Evolutionary conservation across 2,329 filamentous ascomycete genomes (phyloP), one percentile per base, ranked within the genome.

Genomic region (Chlorencoelia australis): DNA sequence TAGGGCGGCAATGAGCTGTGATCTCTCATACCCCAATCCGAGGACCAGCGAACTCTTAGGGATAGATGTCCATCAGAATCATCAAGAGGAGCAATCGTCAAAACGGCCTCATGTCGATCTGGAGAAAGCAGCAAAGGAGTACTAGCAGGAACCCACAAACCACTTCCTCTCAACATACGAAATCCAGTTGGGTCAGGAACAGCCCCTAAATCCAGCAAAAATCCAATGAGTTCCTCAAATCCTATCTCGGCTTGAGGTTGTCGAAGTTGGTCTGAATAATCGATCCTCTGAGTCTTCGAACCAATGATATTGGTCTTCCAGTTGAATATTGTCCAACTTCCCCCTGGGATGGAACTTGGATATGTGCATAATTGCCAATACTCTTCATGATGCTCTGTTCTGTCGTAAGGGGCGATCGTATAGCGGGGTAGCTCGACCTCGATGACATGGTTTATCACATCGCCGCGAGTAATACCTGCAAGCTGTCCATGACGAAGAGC

Each of bases 401-500:
- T 64, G 44, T 78, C 70, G 48, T 71, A 62, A 0, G 75, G 76
- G 37, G 69, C 73, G 31, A 79, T 74, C 4, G 73, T 75, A 48
- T 75, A 78, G 1, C 75, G 68, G 4, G 75, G 75, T 24, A 80
- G 61, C 48, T 81, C 75, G 22, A 80, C 71, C 51, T 81, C 75
- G 24, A 81, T 76, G 35, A 79, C 66, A 25, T 74, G 71, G 40
- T 78, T 79, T 43, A 81, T 71, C 2, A 80, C 66, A 40, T 77
- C 74, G 51, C 71, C 72, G 29, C 76, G 67, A 9, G 73, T 79
- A 29, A 79, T 63, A 0, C 73, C 75, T 2, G 67, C 68, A 6
- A 77, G 59, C n/a, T 65, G 66, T 53, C 71, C 71, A 37, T 66
- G 65, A 11, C 67, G 59, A 4, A 81, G 66, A 57, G 71, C 69